Base-by-base conservation (phyloP, 768 basidiomycete genomes). In the Leccinum subtestaceum region DNA sequence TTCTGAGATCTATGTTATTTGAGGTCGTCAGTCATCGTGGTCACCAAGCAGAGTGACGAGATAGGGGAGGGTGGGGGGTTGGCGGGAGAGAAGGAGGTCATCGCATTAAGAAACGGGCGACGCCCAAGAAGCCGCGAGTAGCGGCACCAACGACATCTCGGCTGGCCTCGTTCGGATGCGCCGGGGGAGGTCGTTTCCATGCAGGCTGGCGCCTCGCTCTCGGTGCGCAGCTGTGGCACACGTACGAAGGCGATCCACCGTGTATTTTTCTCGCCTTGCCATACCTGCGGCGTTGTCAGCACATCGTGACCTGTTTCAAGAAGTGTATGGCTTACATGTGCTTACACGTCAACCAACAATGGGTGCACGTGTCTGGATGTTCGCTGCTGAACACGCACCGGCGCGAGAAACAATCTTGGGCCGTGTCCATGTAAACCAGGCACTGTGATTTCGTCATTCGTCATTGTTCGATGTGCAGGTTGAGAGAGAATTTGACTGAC, bases 361-460 rank as follows among this genome's bases (percentile, higher is more conserved):
- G 62, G 38, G 47, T 60, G 47, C 71, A 72, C 6, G 48, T 21
- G 19, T 57, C 66, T 0, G 71, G 60, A 29, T 72, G 71, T 43
- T 72, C 71, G 27, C 61, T 68, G 63, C 72, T 72, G n/a, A 65
- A 70, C 21, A 67, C 23, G 34, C 71, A 72, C 56, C 62, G 55
- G 25, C 70, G 70, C 21, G 72, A 73, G 45, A 66, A 72, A 21
- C 71, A 72, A 13, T 72, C 71, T 57, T 72, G 71, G 0, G 70
- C 68, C 2, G 68, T 61, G 52, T 71, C 72, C 66, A 72, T 73
- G 56, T 73, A 72, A 25, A 47, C 38, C 4, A 58, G 38, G 47
- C 54, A 58, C 68, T 72, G 58, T 5, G 12, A 23, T 32, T 12
- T 32, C 31, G 3, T 2, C 10, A 23, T 11, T 50, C 34, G 8